phyloP scores from a whole-genome alignment of 345 rosid genomes.

The Passiflora organensis region DNA sequence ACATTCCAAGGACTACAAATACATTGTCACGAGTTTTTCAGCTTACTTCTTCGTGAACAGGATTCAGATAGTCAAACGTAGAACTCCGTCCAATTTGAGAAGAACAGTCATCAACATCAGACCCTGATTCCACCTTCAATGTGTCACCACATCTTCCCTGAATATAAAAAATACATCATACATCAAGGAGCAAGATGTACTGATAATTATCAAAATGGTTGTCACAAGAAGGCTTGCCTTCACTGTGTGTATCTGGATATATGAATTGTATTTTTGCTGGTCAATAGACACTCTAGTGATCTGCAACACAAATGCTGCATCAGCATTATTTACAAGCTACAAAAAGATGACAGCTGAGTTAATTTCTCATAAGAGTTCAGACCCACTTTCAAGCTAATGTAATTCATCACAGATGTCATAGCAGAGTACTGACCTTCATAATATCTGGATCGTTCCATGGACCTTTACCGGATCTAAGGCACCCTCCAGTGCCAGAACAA shows the following conservation, averaged over 20 bases:
- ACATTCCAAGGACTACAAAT: not conserved
- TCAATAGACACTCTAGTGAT: conserved; percentile 47
- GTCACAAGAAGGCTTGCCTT: conserved; percentile 44
- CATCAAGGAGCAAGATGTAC: conserved; percentile 1
- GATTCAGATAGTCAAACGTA: conserved; percentile 36
- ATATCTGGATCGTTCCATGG: conserved; percentile 92
- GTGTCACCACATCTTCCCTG: conserved; percentile 56
- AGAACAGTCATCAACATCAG: conserved; percentile 38
- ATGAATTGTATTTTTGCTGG: conserved; percentile 39
- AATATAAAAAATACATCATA: conserved; percentile 10
- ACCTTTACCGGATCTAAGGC: conserved; percentile 88
- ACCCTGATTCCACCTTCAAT: conserved; percentile 5
- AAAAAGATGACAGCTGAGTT: conserved; percentile 14
- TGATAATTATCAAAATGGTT: conserved; percentile 15
- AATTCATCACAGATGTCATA: conserved; percentile 3
- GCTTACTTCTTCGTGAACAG: conserved; percentile 67
- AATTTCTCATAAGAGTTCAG: too few species aligned
- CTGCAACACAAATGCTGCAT: conserved; percentile 55
- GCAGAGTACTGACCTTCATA: conserved; percentile 61
- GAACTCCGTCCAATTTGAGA: conserved; percentile 42
- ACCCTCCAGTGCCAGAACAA: conserved; percentile 77
- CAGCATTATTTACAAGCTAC: conserved; percentile 64
- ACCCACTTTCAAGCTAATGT: too few species aligned
- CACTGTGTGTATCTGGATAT: conserved; percentile 40
- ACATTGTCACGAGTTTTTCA: conserved; percentile 10